Base-by-base conservation (phyloP, 2,329 filamentous ascomycete species). In the Chaetomium sp. region DNA sequence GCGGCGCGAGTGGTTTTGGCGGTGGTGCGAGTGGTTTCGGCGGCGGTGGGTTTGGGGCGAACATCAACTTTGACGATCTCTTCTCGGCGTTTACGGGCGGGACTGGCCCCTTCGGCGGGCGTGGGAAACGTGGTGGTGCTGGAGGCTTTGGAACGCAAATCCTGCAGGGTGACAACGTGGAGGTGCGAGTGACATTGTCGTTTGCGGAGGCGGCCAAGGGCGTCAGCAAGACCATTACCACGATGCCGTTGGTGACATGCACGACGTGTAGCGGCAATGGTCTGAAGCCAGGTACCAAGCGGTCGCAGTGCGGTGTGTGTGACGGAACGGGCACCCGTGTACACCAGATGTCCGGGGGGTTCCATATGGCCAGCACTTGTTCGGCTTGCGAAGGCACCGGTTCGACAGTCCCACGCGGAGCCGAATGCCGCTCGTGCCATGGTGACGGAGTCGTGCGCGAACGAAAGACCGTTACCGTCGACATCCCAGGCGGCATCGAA, bases 171-270 rank as follows among this genome's bases (percentile, higher is more conserved):
- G 91, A 97, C 61, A 91, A 95, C 69, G 96, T 99, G 66, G 92
- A 97, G 70, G 88, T 96, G 32, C 90, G 96, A 72, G 85, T 89
- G 49, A 94, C 83, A 69, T 92, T 99, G 64, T 91, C 88, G 0
- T 99, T 99, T 71, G 88, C 94, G 84, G 94, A 99, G 68, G 90
- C 94, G 6, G 94, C 94, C 8, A 96, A 95, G 72, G 94, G 94
- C 38, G 86, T 87, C 6, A 85, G 78, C 67, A 95, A 96, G 73
- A 87, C 91, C n/a, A 89, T 99, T 56, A 83, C 79, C 62, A 88
- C 96, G 63, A 89, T 87, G 7, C 92, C 94, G 1, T 74, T 95
- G 64, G 84, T 87, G 19, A 77, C 87, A 58, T 99, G 94, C 68
- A 83, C 84, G 62, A 91, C 89, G 10, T 99, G 94, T 68, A 76